A percentile compares a stretch with the other conserved stretches of the same genome.
phyloP scores from a whole-genome alignment of 2,329 filamentous ascomycete species.

The Aspergillus chevalieri region DNA sequence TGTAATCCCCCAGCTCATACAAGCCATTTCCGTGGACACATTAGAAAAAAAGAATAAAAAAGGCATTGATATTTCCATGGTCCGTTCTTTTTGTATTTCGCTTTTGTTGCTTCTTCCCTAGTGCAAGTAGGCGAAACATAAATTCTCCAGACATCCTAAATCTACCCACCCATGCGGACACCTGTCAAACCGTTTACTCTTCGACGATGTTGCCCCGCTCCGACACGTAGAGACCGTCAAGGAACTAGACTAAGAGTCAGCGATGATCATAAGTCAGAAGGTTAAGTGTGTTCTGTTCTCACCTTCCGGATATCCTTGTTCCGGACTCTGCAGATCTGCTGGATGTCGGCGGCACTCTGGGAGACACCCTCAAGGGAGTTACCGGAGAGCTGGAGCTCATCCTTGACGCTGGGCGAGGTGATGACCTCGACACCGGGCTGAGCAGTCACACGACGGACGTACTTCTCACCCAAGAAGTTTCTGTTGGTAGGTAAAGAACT shows the following conservation, averaged over 20 bases:
- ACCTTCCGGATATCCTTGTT: slow-evolving; percentile 99
- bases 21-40: slow-evolving; percentile 21
- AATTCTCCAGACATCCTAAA: slow-evolving; percentile 31
- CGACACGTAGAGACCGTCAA: slow-evolving; percentile 99
- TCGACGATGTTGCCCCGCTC: slow-evolving; percentile 94
- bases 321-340: slow-evolving; percentile 98
- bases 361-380: slow-evolving; percentile 98
- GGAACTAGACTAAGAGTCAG: slow-evolving; percentile 59
- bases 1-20: slow-evolving; percentile 17
- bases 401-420: slow-evolving; percentile 89
- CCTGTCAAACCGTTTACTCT: slow-evolving; percentile 34
- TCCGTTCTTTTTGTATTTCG: slow-evolving; percentile 31
- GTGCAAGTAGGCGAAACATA: slow-evolving; percentile 36
- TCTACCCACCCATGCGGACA: slow-evolving; percentile 27
- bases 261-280: background rate
- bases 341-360: slow-evolving; percentile 97
- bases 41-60: slow-evolving; percentile 4
- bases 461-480: slow-evolving; percentile 99
- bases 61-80: slow-evolving; percentile 20
- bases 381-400: slow-evolving; percentile 86
- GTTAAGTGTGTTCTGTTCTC: slow-evolving; percentile 20
- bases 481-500: slow-evolving; percentile 39
- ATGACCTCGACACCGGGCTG: slow-evolving; percentile 84
- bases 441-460: slow-evolving; percentile 87
- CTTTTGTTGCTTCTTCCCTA: slow-evolving; percentile 28